Percentiles rank a stretch among this genome's conserved stretches.
Evolutionary conservation across 2,329 filamentous ascomycete genomes (phyloP).

Genomic region (Fusarium sarcochroum): DNA sequence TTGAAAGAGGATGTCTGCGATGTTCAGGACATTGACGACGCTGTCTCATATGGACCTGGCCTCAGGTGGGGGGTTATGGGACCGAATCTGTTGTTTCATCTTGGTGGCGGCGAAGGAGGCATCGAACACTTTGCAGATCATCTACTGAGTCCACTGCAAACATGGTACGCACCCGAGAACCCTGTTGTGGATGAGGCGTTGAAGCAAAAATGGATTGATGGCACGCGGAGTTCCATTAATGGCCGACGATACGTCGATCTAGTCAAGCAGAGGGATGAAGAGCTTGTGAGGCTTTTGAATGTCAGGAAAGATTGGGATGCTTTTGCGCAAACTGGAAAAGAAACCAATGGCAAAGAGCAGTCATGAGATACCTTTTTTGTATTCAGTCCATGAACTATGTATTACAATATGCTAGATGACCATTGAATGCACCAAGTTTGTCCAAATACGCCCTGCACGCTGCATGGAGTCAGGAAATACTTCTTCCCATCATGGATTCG

Average conservation of each 20-base stretch:
- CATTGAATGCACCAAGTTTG: no score
- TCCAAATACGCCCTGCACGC: no score
- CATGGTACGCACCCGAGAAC: slow-evolving; percentile 26
- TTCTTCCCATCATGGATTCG: no score
- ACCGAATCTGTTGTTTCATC: slow-evolving; percentile 23
- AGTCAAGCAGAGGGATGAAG: slow-evolving; percentile 25
- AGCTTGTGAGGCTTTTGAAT: slow-evolving; percentile 25
- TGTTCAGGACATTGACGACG: slow-evolving; percentile 22
- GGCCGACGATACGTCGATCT: slow-evolving; percentile 2
- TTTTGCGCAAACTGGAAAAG: neutral
- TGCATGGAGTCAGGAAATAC: no score
- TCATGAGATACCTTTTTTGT: neutral
- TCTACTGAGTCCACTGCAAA: slow-evolving; percentile 13
- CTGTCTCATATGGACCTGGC: slow-evolving; percentile 26
- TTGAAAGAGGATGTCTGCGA: slow-evolving; percentile 17
- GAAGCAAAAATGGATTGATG: slow-evolving; percentile 22
- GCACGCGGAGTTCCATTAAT: neutral
- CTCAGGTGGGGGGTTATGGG: slow-evolving; percentile 28
- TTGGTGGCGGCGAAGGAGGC: slow-evolving; percentile 27
- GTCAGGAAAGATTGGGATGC: slow-evolving; percentile 25
- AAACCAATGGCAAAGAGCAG: neutral
- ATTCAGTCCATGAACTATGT: neutral
- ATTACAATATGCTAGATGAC: no score
- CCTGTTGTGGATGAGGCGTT: slow-evolving; percentile 23
- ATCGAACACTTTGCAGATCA: slow-evolving; percentile 33